phyloP scores from a whole-genome alignment of 2,329 filamentous ascomycete genomes.

The Gyromitra esculenta region DNA sequence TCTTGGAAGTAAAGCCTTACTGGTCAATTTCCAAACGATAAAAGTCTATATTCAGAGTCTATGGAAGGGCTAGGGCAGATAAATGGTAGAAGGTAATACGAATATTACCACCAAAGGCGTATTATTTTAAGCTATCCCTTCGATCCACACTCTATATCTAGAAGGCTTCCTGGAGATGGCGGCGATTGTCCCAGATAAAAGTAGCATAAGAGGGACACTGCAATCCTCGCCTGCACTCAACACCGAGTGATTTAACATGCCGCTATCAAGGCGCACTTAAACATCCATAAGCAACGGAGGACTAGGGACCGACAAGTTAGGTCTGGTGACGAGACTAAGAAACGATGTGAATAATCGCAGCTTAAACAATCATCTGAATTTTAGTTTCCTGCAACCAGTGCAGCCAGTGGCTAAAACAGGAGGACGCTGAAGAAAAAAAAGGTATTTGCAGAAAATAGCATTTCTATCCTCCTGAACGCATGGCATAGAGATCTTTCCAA shows the following conservation, averaged over 20 bases:
- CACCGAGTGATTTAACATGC: background rate
- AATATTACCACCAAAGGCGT: background rate
- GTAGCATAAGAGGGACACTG: background rate
- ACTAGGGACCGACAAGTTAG: no score
- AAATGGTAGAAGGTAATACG: background rate
- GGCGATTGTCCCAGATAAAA: background rate
- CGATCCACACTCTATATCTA: background rate
- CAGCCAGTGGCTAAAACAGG: background rate
- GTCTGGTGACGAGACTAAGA: background rate
- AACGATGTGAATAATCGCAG: background rate
- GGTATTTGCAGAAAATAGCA: constrained; percentile 31
- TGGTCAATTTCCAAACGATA: no score
- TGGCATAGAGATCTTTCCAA: background rate
- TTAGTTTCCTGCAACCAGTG: background rate
- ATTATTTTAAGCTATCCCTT: background rate
- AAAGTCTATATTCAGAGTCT: no score
- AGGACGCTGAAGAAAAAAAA: constrained; percentile 17
- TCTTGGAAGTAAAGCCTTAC: no score
- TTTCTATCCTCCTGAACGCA: background rate
- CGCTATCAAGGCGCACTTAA: background rate
- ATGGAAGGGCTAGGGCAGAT: no score
- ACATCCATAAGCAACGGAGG: background rate
- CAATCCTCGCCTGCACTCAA: background rate
- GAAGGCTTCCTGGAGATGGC: background rate
- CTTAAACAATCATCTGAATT: background rate